Percentiles rank a stretch among this genome's conserved stretches.
phyloP scores from a whole-genome alignment of 2,329 filamentous ascomycete genomes.

The Zymoseptoria tritici region DNA sequence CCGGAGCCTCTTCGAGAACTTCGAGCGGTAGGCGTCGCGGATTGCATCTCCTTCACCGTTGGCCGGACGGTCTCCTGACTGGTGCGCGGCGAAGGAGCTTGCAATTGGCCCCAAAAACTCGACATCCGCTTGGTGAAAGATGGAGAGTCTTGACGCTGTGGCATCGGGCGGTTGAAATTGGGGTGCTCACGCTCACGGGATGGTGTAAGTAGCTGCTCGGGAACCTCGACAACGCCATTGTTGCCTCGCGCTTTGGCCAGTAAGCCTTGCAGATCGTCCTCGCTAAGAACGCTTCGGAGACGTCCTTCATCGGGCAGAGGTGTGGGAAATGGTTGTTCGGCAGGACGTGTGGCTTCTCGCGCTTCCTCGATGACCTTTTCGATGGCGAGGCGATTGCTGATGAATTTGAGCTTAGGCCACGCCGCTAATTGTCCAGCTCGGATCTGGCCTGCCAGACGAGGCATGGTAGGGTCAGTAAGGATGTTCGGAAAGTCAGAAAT shows the following conservation, averaged over 20 bases:
- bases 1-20: slow-evolving; percentile 23
- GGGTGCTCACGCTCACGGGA: slow-evolving; percentile 9
- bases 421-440: slow-evolving; percentile 81
- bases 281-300: slow-evolving; percentile 35
- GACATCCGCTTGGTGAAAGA: slow-evolving; percentile 27
- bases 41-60: slow-evolving; percentile 4
- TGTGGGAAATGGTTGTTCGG: slow-evolving; percentile 26
- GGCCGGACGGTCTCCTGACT: slow-evolving; percentile 18
- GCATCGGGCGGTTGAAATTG: slow-evolving; percentile 7
- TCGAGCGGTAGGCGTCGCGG: slow-evolving; percentile 10
- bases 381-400: slow-evolving; percentile 76
- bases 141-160: slow-evolving; percentile 20
- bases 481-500: slow-evolving; percentile 79
- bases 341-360: slow-evolving; percentile 36
- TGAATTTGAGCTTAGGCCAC: slow-evolving; percentile 87
- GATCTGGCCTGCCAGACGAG: slow-evolving; percentile 77
- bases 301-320: slow-evolving; percentile 15
- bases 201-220: slow-evolving; percentile 18
- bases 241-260: slow-evolving; percentile 30
- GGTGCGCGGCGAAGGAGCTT: slow-evolving; percentile 12
- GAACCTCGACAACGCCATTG: slow-evolving; percentile 24
- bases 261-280: slow-evolving; percentile 40
- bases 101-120: slow-evolving; percentile 21
- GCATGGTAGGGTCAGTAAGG: slow-evolving; percentile 69
- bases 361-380: slow-evolving; percentile 61